Evolutionary conservation across 352 stramenopile species (phyloP).

Genomic region (Pythium aphanidermatum): DNA sequence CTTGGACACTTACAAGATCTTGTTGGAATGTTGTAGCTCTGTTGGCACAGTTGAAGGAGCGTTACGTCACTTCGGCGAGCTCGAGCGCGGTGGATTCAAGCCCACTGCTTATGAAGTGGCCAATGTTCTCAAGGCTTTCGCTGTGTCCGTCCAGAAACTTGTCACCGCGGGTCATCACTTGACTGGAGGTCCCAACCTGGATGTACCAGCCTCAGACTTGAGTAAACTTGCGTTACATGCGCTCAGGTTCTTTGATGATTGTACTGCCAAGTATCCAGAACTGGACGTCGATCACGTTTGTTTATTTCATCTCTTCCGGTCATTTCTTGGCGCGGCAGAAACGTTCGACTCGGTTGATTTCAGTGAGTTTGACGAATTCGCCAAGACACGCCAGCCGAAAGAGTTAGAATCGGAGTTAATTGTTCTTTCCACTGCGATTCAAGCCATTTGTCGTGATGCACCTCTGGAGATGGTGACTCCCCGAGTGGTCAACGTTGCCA

Average conservation of each 20-base stretch:
- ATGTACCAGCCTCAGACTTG: constrained; percentile 14
- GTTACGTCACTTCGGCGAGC: constrained; percentile 7
- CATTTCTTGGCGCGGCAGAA: constrained; percentile 42
- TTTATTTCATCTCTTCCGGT: constrained; percentile 24
- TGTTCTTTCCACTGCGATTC: constrained; percentile 24
- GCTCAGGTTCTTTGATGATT: constrained; percentile 10
- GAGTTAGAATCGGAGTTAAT: constrained; percentile 24
- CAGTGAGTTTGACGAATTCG: constrained; percentile 6
- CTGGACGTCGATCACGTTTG: constrained; percentile 17
- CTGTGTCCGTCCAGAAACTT: constrained; percentile 7
- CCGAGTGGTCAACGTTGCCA: constrained; percentile 56
- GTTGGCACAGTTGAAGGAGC: constrained; percentile 10
- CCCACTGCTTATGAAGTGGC: constrained; percentile 6
- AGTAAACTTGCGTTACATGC: constrained; percentile 14
- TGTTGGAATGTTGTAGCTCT: constrained; percentile 11
- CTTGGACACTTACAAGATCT: constrained; percentile 10
- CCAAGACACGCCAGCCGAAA: background rate
- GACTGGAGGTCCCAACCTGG: constrained; percentile 1
- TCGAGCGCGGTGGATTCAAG: constrained; percentile 8
- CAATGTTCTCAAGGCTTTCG: constrained; percentile 13
- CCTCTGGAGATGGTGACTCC: constrained; percentile 27
- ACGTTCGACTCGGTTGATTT: constrained; percentile 12
- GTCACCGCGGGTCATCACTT: constrained; percentile 2
- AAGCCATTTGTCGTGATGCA: constrained; percentile 37
- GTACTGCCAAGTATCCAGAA: constrained; percentile 4